These are phyloP conservation scores for Ustilago vetiveriae DNA, from an alignment of 1,284 basidiomycete species.

Conservation along the genomic window DNA sequence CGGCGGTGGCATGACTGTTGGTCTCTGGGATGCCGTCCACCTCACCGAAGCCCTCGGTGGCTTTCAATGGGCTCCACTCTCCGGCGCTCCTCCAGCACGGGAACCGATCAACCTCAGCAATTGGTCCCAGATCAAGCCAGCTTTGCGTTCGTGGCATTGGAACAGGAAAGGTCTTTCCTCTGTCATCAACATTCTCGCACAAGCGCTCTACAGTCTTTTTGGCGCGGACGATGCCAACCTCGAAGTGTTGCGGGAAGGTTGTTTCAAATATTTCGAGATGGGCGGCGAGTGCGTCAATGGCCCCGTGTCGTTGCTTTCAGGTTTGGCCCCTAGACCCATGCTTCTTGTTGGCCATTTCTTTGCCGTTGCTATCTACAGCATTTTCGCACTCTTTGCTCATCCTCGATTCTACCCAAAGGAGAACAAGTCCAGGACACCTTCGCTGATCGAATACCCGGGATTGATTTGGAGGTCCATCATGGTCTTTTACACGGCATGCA, in stretches of 20 bases:
- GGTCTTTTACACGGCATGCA: slow-evolving; percentile 64
- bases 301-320: slow-evolving; percentile 73
- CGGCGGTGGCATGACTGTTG: slow-evolving; percentile 73
- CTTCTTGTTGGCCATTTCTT: slow-evolving; percentile 93
- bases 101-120: slow-evolving; percentile 43
- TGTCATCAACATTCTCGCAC: slow-evolving; percentile 66
- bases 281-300: slow-evolving; percentile 89
- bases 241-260: slow-evolving; percentile 86
- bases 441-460: slow-evolving; percentile 50
- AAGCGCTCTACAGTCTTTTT: slow-evolving; percentile 65
- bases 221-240: slow-evolving; percentile 74
- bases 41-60: slow-evolving; percentile 61
- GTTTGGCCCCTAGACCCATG: slow-evolving; percentile 77
- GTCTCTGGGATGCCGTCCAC: slow-evolving; percentile 64
- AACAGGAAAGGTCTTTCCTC: slow-evolving; percentile 58
- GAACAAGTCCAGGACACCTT: slow-evolving; percentile 15
- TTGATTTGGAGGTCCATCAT: slow-evolving; percentile 47
- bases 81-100: slow-evolving; percentile 8
- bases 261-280: slow-evolving; percentile 96
- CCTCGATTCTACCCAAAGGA: slow-evolving; percentile 25
- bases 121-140: slow-evolving; percentile 51
- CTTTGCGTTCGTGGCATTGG: slow-evolving; percentile 65
- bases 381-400: slow-evolving; percentile 81
- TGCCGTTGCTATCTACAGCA: slow-evolving; percentile 89
- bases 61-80: slow-evolving; percentile 50